A percentile compares a stretch with the other conserved stretches of the same genome.
Conservation (phyloP, 768 basidiomycete genomes). For the Trametes villosa region DNA sequence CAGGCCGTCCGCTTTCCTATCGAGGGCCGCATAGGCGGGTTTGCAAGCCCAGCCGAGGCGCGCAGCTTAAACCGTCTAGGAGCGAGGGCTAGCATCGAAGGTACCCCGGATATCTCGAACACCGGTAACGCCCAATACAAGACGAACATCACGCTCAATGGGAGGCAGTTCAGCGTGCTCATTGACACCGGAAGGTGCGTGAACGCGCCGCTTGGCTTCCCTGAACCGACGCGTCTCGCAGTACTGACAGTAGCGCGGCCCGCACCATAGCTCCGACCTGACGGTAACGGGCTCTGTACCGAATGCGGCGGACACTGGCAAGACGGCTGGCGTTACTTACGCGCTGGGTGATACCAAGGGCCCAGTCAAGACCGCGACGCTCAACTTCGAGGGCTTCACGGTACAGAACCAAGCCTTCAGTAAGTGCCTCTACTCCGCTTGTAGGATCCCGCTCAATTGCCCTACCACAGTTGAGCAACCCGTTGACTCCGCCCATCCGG, state of each 20-base stretch:
- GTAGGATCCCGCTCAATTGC: constrained; percentile 26
- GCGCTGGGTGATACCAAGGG: constrained; percentile 31
- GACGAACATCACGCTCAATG: constrained; percentile 35
- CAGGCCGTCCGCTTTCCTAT: constrained; percentile 27
- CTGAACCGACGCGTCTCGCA: neutral
- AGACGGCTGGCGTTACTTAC: constrained; percentile 27
- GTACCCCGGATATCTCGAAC: constrained; percentile 29
- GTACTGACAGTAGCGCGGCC: neutral
- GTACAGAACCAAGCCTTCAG: constrained; percentile 36
- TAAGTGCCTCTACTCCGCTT: neutral
- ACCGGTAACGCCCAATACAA: constrained; percentile 33
- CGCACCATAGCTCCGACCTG: constrained; percentile 33
- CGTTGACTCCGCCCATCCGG: constrained; percentile 22
- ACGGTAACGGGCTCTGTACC: constrained; percentile 32
- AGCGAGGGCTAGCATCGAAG: constrained; percentile 23
- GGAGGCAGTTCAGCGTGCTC: constrained; percentile 28
- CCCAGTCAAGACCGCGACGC: constrained; percentile 31
- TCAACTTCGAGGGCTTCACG: constrained; percentile 33
- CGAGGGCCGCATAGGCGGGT: constrained; percentile 15
- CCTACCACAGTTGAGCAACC: constrained; percentile 24
- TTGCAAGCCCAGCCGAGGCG: neutral
- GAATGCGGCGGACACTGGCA: constrained; percentile 31
- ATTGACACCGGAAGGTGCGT: constrained; percentile 39
- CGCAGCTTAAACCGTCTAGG: constrained; percentile 19
- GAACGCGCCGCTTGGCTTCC: neutral